Evolutionary conservation across 352 stramenopile species (phyloP), one percentile per base, ranked within the genome.

Genomic region (Pythium sp.): DNA sequence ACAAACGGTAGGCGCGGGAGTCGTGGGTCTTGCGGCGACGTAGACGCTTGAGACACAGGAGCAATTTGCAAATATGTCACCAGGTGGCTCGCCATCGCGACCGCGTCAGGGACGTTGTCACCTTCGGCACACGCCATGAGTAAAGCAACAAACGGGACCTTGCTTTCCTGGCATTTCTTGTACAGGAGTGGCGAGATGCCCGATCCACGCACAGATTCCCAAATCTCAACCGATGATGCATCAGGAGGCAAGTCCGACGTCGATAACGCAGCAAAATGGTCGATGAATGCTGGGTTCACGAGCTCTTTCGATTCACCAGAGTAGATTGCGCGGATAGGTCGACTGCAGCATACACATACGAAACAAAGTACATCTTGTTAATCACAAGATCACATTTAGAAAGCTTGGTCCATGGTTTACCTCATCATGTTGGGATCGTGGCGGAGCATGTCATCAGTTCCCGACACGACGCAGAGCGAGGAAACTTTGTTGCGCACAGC

Each of bases 391-490:
- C 32, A 36, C 32, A 36, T 36, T 36, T 7, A 36, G 32, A 36
- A 36, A 36, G 32, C 32, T 36, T 36, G 32, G 32, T 36, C 32
- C 32, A 36, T 36, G 32, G 32, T 36, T 36, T 12, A 69, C 84
- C 74, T 82, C 58, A 82, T 82, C 84, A 91, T 92, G 71, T 91
- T 88, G 55, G 67, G 63, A 60, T 94, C 85, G 49, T 92, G 84
- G 47, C 84, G 85, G 24, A 95, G 74, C 87, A 95, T 95, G 65
- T 93, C 84, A 60, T 95, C 86, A 30, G 74, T 86, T 20, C 87
- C 87, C 58, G 80, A 76, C 5, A 93, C 68, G 14, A 92, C 73
- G 30, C 82, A 77, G 15, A 95, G 62, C 30, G 73, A 79, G 18
- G 77, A 60, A 20, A 87, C 80, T 7, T 86, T 79, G 43, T 67